phyloP scores from a whole-genome alignment of 306 rosid species.

The Malus fusca region DNA sequence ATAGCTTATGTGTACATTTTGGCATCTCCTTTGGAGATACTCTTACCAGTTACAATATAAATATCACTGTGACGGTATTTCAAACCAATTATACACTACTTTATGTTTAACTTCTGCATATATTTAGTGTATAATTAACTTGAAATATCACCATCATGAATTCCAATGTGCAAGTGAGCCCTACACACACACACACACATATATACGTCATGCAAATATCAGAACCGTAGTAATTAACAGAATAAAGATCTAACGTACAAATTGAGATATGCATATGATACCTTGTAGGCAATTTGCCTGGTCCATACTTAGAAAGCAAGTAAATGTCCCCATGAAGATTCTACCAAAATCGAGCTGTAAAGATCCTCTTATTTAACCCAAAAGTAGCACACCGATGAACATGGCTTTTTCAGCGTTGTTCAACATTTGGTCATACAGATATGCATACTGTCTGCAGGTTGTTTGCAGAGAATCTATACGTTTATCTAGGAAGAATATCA shows the following conservation, averaged over 20 bases:
- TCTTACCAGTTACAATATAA: too few species aligned
- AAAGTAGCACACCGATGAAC: not conserved
- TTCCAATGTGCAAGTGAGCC: not conserved
- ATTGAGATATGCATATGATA: not conserved
- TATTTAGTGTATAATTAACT: not conserved
- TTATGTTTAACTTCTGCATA: not conserved
- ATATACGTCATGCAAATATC: not conserved
- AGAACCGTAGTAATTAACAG: not conserved
- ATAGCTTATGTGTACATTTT: too few species aligned
- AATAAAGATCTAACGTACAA: not conserved
- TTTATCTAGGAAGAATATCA: not conserved
- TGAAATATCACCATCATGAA: not conserved
- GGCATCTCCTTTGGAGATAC: too few species aligned
- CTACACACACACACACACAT: too few species aligned
- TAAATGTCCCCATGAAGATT: constrained; percentile 13
- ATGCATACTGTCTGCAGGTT: not conserved
- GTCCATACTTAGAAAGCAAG: not conserved
- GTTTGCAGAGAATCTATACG: not conserved
- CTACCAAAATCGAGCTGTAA: constrained; percentile 11
- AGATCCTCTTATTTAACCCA: constrained; percentile 7
- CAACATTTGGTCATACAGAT: not conserved
- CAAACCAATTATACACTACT: too few species aligned
- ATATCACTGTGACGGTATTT: too few species aligned
- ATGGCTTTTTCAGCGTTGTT: not conserved
- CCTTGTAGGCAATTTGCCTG: not conserved